phyloP scores from a whole-genome alignment of 2,329 filamentous ascomycete species.

The Pestalotiopsis fici region DNA sequence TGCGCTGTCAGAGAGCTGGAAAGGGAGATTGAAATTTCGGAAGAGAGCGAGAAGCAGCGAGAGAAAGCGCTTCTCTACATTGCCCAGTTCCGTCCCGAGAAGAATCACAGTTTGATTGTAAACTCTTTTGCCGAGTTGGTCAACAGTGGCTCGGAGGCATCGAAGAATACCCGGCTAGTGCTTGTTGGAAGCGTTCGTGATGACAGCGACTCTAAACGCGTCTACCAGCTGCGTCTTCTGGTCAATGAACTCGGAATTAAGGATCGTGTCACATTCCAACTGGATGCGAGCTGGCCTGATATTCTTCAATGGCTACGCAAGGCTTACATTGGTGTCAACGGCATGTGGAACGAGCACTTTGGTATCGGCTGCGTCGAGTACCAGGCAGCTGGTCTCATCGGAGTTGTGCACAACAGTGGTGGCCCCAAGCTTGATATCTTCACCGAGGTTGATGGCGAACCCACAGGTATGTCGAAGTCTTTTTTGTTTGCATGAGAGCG shows the following conservation, averaged over 20 bases:
- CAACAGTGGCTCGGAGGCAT: slow-evolving; percentile 52
- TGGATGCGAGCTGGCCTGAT: slow-evolving; percentile 86
- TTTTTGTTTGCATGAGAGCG: neutral
- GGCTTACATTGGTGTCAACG: slow-evolving; percentile 87
- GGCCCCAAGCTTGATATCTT: slow-evolving; percentile 95
- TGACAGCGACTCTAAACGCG: slow-evolving; percentile 74
- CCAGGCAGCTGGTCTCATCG: slow-evolving; percentile 89
- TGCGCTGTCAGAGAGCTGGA: slow-evolving; percentile 87
- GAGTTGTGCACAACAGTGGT: slow-evolving; percentile 90
- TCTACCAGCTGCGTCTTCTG: slow-evolving; percentile 85
- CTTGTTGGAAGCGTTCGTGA: slow-evolving; percentile 93
- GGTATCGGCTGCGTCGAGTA: slow-evolving; percentile 98
- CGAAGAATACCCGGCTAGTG: slow-evolving; percentile 66
- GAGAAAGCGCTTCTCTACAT: slow-evolving; percentile 84
- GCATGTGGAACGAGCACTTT: slow-evolving; percentile 99
- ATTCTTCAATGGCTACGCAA: slow-evolving; percentile 78
- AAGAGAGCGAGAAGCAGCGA: slow-evolving; percentile 67
- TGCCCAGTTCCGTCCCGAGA: slow-evolving; percentile 95
- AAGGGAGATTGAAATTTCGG: slow-evolving; percentile 70
- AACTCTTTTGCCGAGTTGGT: slow-evolving; percentile 81
- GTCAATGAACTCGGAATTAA: slow-evolving; percentile 85
- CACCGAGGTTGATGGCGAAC: slow-evolving; percentile 72
- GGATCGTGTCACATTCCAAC: slow-evolving; percentile 82
- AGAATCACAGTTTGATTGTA: slow-evolving; percentile 88
- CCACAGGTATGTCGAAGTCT: slow-evolving; percentile 63